Conservation (phyloP, 176 grass and related monocot genomes). For the Alopecurus myosuroides region DNA sequence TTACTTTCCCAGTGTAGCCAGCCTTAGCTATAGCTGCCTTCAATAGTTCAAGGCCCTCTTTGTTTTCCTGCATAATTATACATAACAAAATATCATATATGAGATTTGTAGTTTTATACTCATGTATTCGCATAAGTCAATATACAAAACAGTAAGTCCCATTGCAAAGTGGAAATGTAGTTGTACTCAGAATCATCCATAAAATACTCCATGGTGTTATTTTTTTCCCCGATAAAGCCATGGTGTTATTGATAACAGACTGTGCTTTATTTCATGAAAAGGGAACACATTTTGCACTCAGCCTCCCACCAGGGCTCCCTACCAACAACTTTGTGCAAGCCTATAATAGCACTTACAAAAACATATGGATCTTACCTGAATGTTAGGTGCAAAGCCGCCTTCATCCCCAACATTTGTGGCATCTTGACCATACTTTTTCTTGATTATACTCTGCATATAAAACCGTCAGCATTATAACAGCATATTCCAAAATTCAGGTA, state of each 20-base stretch:
- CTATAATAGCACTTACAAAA: background rate
- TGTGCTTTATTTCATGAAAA: background rate
- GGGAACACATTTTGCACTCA: background rate
- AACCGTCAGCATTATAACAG: background rate
- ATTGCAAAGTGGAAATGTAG: background rate
- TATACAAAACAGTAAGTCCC: background rate
- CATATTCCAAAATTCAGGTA: background rate
- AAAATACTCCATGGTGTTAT: background rate
- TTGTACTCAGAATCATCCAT: background rate
- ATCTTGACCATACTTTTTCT: conserved; percentile 98
- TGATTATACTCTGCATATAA: conserved; percentile 61
- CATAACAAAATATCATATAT: background rate
- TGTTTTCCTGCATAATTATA: conserved; percentile 71
- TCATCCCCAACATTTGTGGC: conserved; percentile 97
- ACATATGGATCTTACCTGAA: conserved; percentile 52
- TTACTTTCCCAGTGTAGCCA: conserved; percentile 89
- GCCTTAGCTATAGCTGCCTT: conserved; percentile 92
- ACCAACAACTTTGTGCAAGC: background rate
- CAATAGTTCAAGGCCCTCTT: conserved; percentile 90
- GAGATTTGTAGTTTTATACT: background rate
- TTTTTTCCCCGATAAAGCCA: too few relatives aligned
- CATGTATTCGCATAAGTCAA: background rate
- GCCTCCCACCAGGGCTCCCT: background rate
- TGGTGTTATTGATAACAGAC: background rate
- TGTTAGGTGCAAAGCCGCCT: conserved; percentile 96